Evolutionary conservation across 106 monocot species (phyloP).

Genomic region (Apostasia shenzhenica): DNA sequence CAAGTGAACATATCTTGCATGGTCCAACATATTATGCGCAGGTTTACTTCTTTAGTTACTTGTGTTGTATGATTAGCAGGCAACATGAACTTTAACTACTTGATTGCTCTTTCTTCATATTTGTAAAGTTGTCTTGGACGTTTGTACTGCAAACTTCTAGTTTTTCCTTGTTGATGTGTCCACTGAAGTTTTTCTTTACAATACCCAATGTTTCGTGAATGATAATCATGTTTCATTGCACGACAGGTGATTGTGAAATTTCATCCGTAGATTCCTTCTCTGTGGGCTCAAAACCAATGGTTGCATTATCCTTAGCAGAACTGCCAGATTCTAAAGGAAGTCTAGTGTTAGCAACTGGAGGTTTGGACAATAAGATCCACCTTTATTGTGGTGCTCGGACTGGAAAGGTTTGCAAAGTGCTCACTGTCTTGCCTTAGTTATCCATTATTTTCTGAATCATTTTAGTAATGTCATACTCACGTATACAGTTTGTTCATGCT

Average conservation of each 20-base stretch:
- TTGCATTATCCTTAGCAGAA: conserved; percentile 70
- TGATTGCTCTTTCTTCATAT: too few species aligned
- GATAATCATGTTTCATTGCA: background rate
- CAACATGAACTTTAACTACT: too few species aligned
- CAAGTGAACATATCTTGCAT: too few species aligned
- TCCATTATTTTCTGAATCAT: background rate
- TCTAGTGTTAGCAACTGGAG: conserved; percentile 81
- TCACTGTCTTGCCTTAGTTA: conserved; percentile 1
- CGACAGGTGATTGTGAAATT: conserved; percentile 50
- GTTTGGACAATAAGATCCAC: conserved; percentile 91
- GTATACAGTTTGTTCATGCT: conserved; percentile 61
- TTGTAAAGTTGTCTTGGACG: too few species aligned
- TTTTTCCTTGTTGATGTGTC: too few species aligned
- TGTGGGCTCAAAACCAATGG: conserved; percentile 89
- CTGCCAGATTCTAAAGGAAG: conserved; percentile 41
- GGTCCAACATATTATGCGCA: too few species aligned
- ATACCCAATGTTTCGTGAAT: background rate
- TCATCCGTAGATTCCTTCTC: conserved; percentile 50
- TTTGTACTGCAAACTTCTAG: too few species aligned
- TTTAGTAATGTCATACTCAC: conserved; percentile 1
- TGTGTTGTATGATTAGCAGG: too few species aligned
- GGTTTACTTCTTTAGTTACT: too few species aligned
- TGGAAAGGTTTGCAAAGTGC: conserved; percentile 51
- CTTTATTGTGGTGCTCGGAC: conserved; percentile 58
- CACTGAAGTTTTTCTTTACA: too few species aligned